Base-by-base conservation (phyloP, 2,329 filamentous ascomycete species). In the Pseudogymnoascus sp. region DNA sequence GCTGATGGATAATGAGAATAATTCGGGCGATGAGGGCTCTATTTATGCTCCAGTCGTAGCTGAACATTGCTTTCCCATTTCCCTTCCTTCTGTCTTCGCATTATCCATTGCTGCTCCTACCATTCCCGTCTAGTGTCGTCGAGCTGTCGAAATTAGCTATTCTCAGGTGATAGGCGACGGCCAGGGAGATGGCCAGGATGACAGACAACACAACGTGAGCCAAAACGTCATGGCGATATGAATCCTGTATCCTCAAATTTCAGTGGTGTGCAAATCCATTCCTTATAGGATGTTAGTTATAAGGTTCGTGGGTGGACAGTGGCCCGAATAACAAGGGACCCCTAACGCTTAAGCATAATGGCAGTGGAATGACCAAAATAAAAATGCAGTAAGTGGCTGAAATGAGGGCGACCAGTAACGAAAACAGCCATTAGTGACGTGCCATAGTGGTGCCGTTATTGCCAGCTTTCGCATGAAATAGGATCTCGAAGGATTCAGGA, bases 401-500 rank as follows among this genome's bases (percentile, higher is more conserved):
- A 49, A 25, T 49, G 21, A 49, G 12, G 21, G 43, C 11, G 12
- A 28, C 43, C 21, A 25, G 12, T n/a, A 49, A 49, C 12, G 21
- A 5, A 49, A 25, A n/a, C 3, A 25, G 21, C 21, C 43, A 49
- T 49, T 49, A 49, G 43, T 25, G 21, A 25, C 21, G 21, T 25
- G 21, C 43, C 21, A 49, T 49, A 25, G 43, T 49, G 12, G 43
- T 6, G 12, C 25, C 6, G 43, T 14, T 49, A 25, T 49, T 25
- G 21, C 21, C 43, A 49, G 23, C 43, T 49, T 41, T 49, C n/a
- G 43, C 21, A 14, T n/a, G 43, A 49, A 45, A 14, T 49, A 25
- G 43, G 43, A 25, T 49, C 43, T 49, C 43, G 43, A 49, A 49
- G 43, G 43, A 25, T 49, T 49, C 43, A 49, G 43, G 43, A 49